These are phyloP conservation scores for Blastobotrys proliferans DNA, from an alignment of 1,139 yeast species.

Conservation along the genomic window DNA sequence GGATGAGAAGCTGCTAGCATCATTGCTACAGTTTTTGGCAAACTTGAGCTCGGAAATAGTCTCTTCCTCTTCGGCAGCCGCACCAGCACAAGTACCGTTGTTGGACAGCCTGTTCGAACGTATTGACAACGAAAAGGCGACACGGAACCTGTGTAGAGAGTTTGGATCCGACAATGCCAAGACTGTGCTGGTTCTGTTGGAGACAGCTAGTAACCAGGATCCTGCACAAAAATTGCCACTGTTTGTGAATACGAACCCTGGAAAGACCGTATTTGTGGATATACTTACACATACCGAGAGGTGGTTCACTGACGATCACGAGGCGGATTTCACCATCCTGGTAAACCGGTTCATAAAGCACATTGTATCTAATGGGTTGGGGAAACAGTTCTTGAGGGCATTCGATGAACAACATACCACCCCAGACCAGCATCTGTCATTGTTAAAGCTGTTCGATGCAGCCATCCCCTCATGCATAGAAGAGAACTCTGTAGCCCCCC, in stretches of 20 bases:
- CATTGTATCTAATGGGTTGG: constrained; percentile 16
- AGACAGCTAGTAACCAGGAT: constrained; percentile 9
- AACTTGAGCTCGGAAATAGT: constrained; percentile 15
- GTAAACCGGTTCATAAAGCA: constrained; percentile 15
- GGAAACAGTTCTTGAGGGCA: constrained; percentile 14
- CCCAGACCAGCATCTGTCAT: constrained; percentile 19
- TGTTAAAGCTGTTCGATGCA: constrained; percentile 26
- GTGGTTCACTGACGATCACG: constrained; percentile 18
- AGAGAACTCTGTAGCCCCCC: constrained; percentile 5
- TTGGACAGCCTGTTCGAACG: constrained; percentile 1
- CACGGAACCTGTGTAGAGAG: constrained; percentile 5
- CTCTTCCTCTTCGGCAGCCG: not conserved
- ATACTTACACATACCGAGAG: constrained; percentile 20
- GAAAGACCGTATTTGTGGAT: constrained; percentile 16
- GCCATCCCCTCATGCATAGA: constrained; percentile 18
- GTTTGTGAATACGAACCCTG: constrained; percentile 9
- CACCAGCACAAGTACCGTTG: constrained; percentile 2
- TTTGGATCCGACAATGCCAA: constrained; percentile 9
- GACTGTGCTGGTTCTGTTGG: constrained; percentile 14
- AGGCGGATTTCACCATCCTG: constrained; percentile 13
- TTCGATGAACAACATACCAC: constrained; percentile 11
- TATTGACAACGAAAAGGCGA: not conserved
- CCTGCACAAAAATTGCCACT: constrained; percentile 4
- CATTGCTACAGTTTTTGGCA: constrained; percentile 22
- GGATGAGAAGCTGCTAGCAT: constrained; percentile 17